Base-by-base conservation (phyloP, 2,329 filamentous ascomycete genomes). In the Fulvia fulva region DNA sequence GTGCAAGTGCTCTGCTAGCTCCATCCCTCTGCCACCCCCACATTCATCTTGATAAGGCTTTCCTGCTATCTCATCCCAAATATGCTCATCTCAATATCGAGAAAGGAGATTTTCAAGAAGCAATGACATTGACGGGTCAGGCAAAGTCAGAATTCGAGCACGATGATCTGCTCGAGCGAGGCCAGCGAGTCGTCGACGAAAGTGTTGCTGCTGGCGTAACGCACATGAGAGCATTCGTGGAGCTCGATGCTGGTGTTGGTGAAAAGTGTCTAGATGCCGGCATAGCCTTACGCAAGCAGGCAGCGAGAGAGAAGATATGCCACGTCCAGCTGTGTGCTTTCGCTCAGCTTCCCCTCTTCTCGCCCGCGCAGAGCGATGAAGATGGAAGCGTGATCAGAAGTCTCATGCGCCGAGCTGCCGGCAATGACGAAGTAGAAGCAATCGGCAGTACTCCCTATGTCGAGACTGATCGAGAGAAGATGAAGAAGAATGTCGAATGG, bases 401-500 rank as follows among this genome's bases (percentile, higher is more conserved):
- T 5, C 64, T 86, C 8, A 78, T 87, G 63, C 67, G 75, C 21
- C 62, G 73, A 1, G 81, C 84, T 14, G 73, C 73, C 2, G 65
- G 68, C 4, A 71, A 66, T 16, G 64, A 69, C 2, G 74, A 71
- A 1, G 79, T 89, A 1, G 83, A 83, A 44, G 87, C 80, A 0
- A 66, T 90, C 21, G 87, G 87, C 2, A 85, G 83, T 51, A 88
- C 87, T 1, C 87, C 87, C 0, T 90, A 90, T 65, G 87, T 89
- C 1, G 88, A 91, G 70, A 69, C 74, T 5, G 77, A 77, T 25
- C 66, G 75, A 21, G 70, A 73, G 9, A 78, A 77, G 6, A 78
- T 80, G 59, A 75, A 79, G 53, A 68, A 70, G 51, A 90, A 89
- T 65, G 81, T 89, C 19, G 75, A 80, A 19, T 90, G 84, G 83